These are phyloP conservation scores for Teunomyces stri DNA, from an alignment of 805 yeast species.

Conservation along the genomic window DNA sequence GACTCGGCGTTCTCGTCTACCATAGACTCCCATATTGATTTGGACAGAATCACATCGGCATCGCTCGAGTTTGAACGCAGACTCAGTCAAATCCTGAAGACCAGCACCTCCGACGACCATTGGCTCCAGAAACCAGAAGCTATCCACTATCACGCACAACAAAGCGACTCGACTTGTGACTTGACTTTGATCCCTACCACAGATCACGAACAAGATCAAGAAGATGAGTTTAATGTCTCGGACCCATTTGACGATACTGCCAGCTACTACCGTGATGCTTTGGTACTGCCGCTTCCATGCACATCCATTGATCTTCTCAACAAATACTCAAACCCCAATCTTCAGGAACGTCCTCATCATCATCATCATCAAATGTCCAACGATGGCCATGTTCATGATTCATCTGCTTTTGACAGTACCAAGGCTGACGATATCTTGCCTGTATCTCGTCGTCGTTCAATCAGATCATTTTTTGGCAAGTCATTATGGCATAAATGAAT, in stretches of 20 bases:
- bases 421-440: neutral
- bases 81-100: neutral
- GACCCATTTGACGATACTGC: neutral
- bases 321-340: neutral
- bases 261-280: neutral
- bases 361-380: too few species aligned
- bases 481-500: constrained; percentile 1
- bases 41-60: constrained; percentile 7
- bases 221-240: neutral
- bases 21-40: constrained; percentile 4
- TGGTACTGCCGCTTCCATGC: neutral
- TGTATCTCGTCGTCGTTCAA: neutral
- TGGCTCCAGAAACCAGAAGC: neutral
- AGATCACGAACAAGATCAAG: neutral
- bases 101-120: neutral
- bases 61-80: constrained; percentile 5
- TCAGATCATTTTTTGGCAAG: neutral
- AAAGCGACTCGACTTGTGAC: neutral
- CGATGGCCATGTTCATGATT: too few species aligned
- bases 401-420: neutral
- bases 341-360: too few species aligned
- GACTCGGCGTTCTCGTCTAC: neutral
- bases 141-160: neutral
- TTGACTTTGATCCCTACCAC: neutral
- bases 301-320: neutral